These are phyloP conservation scores for Tylopilus sp. DNA, from an alignment of 768 basidiomycete genomes.

Conservation along the genomic window DNA sequence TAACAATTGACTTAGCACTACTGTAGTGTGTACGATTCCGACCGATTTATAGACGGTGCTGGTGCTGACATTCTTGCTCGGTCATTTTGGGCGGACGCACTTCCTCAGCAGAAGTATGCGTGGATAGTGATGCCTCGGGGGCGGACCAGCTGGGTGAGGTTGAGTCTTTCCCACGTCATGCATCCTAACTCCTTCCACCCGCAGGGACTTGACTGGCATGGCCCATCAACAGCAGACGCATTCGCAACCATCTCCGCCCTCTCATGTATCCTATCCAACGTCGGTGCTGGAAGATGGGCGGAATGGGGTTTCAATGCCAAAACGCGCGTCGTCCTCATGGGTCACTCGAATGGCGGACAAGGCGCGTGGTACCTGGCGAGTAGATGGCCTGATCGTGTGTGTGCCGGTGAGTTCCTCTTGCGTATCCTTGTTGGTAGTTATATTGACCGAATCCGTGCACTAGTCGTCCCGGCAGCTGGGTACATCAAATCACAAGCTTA, in stretches of 20 bases:
- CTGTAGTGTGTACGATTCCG: not conserved
- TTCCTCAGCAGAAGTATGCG: slow-evolving; percentile 53
- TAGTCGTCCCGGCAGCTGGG: slow-evolving; percentile 74
- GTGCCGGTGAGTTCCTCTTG: slow-evolving; percentile 45
- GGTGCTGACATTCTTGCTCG: slow-evolving; percentile 66
- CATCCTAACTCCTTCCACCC: not conserved
- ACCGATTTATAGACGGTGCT: slow-evolving; percentile 67
- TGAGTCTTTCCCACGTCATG: not conserved
- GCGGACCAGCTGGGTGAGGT: slow-evolving; percentile 72
- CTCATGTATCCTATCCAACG: slow-evolving; percentile 38
- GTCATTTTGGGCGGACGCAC: slow-evolving; percentile 59
- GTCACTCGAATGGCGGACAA: slow-evolving; percentile 94
- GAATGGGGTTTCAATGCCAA: slow-evolving; percentile 36
- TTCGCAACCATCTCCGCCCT: slow-evolving; percentile 63
- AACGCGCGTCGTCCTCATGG: slow-evolving; percentile 62
- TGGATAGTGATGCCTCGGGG: slow-evolving; percentile 88
- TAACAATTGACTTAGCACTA: not conserved
- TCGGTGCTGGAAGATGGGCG: slow-evolving; percentile 34
- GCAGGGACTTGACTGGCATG: slow-evolving; percentile 92
- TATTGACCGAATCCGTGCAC: not conserved
- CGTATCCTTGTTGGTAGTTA: not conserved
- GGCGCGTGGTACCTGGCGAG: slow-evolving; percentile 80
- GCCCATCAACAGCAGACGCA: slow-evolving; percentile 69
- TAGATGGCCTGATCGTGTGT: slow-evolving; percentile 71
- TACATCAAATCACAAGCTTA: slow-evolving; percentile 90